Percentiles rank a stretch among this genome's conserved stretches.
phyloP scores from a whole-genome alignment of 2,329 filamentous ascomycete species.

The Fusarium torreyae region DNA sequence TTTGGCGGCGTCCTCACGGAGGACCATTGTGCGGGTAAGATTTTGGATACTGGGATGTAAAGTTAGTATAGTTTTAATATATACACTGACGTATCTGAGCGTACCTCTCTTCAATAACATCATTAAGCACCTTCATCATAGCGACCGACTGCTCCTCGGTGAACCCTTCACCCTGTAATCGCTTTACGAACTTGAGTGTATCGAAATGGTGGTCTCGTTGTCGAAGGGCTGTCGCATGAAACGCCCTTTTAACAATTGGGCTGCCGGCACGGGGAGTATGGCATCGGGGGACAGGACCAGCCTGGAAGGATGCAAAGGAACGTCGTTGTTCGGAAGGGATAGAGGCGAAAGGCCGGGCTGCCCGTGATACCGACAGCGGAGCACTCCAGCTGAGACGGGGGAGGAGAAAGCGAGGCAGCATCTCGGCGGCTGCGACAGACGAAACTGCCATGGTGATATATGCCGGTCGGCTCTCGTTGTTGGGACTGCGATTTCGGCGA shows the following conservation, averaged over 20 bases:
- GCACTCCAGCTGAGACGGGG: constrained; percentile 69
- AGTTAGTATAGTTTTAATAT: constrained; percentile 7
- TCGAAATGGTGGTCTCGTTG: constrained; percentile 94
- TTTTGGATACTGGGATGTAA: constrained; percentile 82
- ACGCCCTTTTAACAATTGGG: constrained; percentile 61
- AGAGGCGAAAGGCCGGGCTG: constrained; percentile 41
- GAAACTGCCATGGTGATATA: constrained; percentile 49
- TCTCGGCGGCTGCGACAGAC: constrained; percentile 54
- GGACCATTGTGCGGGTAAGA: constrained; percentile 96
- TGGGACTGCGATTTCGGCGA: constrained; percentile 25
- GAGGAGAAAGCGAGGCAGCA: constrained; percentile 68
- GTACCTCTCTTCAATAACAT: constrained; percentile 95
- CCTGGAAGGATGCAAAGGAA: constrained; percentile 43
- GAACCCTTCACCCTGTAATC: constrained; percentile 91
- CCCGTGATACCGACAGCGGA: constrained; percentile 48
- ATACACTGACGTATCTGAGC: not conserved
- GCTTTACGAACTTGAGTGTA: constrained; percentile 96
- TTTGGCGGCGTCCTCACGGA: constrained; percentile 91
- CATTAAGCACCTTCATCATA: constrained; percentile 98
- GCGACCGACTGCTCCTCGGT: constrained; percentile 95
- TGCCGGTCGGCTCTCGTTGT: not conserved
- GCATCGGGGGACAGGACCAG: constrained; percentile 28
- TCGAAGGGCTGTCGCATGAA: constrained; percentile 75
- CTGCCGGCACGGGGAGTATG: constrained; percentile 31
- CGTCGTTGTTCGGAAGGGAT: constrained; percentile 36